Percentiles rank a stretch among this genome's conserved stretches.
Conservation (phyloP, 2,329 filamentous ascomycete species). For the Botrytis fragariae region DNA sequence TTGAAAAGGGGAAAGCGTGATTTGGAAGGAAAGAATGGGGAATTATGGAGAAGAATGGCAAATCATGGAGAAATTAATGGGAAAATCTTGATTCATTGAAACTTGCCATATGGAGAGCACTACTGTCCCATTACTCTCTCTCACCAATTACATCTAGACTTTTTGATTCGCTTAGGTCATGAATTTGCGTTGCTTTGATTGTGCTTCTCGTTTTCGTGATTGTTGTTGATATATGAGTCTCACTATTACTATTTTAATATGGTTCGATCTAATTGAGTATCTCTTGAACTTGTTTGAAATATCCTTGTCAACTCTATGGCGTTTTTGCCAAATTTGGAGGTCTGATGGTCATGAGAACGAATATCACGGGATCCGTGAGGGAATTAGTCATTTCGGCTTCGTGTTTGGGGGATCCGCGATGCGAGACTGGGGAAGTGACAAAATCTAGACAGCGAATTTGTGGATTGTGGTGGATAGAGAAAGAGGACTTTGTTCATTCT, state of each 20-base stretch:
- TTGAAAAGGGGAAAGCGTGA: not conserved
- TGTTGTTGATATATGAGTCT: not conserved
- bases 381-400: not conserved
- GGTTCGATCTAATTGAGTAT: not conserved
- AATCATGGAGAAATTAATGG: not conserved
- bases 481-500: not conserved
- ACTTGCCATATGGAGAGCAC: not conserved
- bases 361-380: constrained; percentile 9
- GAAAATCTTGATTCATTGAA: not conserved
- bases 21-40: not conserved
- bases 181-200: not conserved
- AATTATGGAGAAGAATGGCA: not conserved
- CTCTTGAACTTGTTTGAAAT: not conserved
- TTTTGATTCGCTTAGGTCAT: not conserved
- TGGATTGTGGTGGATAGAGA: not conserved
- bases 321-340: not conserved
- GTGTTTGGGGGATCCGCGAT: constrained; percentile 1
- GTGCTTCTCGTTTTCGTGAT: not conserved
- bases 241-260: not conserved
- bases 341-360: constrained; percentile 10
- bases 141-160: not conserved
- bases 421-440: not conserved
- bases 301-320: not conserved
- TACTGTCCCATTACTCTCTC: not conserved
- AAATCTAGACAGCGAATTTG: not conserved